phyloP scores from a whole-genome alignment of 495 filamentous ascomycete genomes.

The Xylaria grammica region DNA sequence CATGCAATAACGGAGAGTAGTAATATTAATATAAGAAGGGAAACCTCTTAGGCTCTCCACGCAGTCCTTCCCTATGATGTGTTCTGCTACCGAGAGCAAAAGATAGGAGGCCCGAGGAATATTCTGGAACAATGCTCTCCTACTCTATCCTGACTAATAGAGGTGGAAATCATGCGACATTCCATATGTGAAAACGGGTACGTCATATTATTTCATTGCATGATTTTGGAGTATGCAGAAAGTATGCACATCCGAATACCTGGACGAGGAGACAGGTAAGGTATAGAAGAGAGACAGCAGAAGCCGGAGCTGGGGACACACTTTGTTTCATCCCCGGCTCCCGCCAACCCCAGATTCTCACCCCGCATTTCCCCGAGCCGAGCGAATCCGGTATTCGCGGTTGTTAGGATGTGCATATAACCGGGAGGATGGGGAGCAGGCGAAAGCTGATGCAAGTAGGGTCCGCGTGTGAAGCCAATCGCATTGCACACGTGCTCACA shows the following conservation, averaged over 20 bases:
- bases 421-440: constrained; percentile 11
- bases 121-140: background rate
- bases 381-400: constrained; percentile 15
- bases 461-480: constrained; percentile 1
- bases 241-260: background rate
- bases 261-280: background rate
- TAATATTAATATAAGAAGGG: background rate
- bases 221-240: background rate
- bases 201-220: constrained; percentile 3
- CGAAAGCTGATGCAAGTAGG: background rate
- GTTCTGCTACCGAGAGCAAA: background rate
- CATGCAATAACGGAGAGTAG: background rate
- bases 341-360: constrained; percentile 8
- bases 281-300: background rate
- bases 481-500: constrained; percentile 34
- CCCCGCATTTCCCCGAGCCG: constrained; percentile 14
- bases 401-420: constrained; percentile 16
- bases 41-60: background rate
- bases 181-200: background rate
- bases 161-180: background rate
- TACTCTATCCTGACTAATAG: background rate
- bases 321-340: background rate
- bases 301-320: background rate
- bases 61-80: background rate
- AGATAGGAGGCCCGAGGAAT: background rate